These are phyloP conservation scores for Anthoceros angustus DNA, from an alignment of 225 moss, liverwort and hornwort genomes.

Conservation along the genomic window DNA sequence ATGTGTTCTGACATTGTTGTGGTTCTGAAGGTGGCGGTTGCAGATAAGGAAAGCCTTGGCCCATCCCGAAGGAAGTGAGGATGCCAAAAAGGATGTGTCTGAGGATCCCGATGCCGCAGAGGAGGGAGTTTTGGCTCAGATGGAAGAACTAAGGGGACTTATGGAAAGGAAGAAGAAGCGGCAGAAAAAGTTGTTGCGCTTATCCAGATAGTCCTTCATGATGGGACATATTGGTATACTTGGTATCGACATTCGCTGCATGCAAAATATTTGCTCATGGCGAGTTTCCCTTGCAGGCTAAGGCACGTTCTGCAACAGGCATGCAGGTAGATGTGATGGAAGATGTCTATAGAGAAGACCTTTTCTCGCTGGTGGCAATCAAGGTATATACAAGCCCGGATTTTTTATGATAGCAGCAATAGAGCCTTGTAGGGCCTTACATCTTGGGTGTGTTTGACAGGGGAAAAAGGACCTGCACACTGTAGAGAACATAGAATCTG, in stretches of 20 bases:
- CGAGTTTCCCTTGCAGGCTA: constrained; percentile 26
- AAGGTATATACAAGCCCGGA: constrained; percentile 25
- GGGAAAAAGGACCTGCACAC: constrained; percentile 68
- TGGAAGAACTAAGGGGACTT: constrained; percentile 82
- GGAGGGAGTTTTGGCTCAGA: constrained; percentile 59
- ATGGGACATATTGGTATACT: no score
- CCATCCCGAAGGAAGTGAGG: constrained; percentile 24
- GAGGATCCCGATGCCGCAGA: constrained; percentile 36
- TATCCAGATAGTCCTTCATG: no score
- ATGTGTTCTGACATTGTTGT: background rate
- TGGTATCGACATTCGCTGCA: background rate
- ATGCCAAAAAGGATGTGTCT: constrained; percentile 17
- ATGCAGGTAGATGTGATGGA: constrained; percentile 99
- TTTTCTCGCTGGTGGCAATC: constrained; percentile 60
- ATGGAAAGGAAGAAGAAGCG: constrained; percentile 57
- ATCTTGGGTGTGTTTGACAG: constrained; percentile 16
- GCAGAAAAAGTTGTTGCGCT: constrained; percentile 50
- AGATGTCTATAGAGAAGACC: constrained; percentile 63
- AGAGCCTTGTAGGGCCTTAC: background rate
- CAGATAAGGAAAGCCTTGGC: constrained; percentile 63
- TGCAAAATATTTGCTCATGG: constrained; percentile 7
- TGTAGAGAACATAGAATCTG: constrained; percentile 34
- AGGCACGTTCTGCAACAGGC: constrained; percentile 74
- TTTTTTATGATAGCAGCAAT: background rate
- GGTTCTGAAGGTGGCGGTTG: constrained; percentile 64